These are phyloP conservation scores for Kappamyces sp. DNA, from an alignment of 192 early-diverging fungal species.

Conservation along the genomic window DNA sequence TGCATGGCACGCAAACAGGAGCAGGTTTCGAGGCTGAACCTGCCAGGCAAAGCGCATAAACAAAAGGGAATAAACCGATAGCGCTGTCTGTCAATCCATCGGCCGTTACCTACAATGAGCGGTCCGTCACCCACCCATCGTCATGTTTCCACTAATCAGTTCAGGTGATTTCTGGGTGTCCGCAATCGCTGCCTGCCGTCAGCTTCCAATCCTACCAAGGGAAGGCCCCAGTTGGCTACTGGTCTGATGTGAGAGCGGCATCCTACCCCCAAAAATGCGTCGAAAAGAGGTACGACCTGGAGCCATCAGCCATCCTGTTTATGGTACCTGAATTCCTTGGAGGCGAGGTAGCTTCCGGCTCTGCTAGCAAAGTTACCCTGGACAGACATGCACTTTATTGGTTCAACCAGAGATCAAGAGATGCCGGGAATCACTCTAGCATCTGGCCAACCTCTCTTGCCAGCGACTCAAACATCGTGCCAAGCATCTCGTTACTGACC, in stretches of 20 bases:
- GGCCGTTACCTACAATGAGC: neutral
- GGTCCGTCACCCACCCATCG: constrained; percentile 41
- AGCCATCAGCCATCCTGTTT: constrained; percentile 21
- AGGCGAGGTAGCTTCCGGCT: no score
- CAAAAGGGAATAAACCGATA: constrained; percentile 80
- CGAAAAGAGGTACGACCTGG: constrained; percentile 37
- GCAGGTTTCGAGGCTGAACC: constrained; percentile 83
- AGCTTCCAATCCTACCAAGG: constrained; percentile 34
- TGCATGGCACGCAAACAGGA: constrained; percentile 89
- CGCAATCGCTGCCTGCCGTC: constrained; percentile 69
- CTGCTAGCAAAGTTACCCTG: no score
- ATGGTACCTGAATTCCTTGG: no score
- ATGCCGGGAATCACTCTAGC: no score
- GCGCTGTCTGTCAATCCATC: constrained; percentile 36
- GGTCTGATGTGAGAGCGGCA: neutral
- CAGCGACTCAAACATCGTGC: no score
- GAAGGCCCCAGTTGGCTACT: constrained; percentile 80
- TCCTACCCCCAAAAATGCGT: constrained; percentile 45
- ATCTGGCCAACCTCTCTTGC: no score
- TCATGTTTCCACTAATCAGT: constrained; percentile 93
- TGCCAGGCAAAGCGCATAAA: constrained; percentile 96
- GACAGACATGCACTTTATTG: no score
- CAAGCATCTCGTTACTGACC: no score
- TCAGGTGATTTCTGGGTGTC: constrained; percentile 87
- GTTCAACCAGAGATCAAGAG: no score